Percentiles rank a stretch among this genome's conserved stretches.
Evolutionary conservation across 208 protist genomes (phyloP).

Genomic region (Endotrypanum monterogeii): DNA sequence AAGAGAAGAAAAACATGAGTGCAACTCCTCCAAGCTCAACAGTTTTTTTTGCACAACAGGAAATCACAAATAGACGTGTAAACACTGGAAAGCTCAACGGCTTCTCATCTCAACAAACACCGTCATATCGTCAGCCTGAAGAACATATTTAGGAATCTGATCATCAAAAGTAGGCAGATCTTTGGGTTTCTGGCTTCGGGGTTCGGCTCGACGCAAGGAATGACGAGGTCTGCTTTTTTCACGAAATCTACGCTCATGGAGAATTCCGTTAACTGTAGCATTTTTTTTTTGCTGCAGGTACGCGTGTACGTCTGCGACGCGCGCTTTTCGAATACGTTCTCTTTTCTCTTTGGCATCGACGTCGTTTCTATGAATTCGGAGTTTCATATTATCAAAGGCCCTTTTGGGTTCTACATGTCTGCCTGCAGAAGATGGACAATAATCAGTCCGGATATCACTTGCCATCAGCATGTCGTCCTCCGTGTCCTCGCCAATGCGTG

Average conservation of each 20-base stretch:
- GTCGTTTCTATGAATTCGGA: not conserved
- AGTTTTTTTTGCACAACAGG: not conserved
- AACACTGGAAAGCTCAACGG: not conserved
- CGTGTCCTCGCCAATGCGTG: slow-evolving; percentile 7
- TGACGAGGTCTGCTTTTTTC: slow-evolving; percentile 3
- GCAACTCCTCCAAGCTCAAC: not conserved
- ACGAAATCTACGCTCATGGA: slow-evolving; percentile 12
- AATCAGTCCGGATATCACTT: not conserved
- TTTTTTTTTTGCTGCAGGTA: slow-evolving; percentile 14
- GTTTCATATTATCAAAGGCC: not conserved
- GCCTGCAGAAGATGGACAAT: not conserved
- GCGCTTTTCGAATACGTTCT: slow-evolving; percentile 10
- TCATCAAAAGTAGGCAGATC: not conserved
- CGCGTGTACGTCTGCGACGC: slow-evolving; percentile 21
- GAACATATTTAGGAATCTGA: not conserved
- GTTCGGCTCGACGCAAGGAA: not conserved
- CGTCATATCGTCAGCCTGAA: slow-evolving; percentile 4
- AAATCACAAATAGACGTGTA: not conserved
- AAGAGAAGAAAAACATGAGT: not conserved
- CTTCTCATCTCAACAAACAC: slow-evolving; percentile 5
- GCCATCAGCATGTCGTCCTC: not conserved
- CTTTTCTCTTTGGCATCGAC: not conserved
- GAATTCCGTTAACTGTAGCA: slow-evolving; percentile 5
- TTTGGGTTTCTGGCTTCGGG: not conserved
- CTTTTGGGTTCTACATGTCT: not conserved